A percentile compares a stretch with the other conserved stretches of the same genome.
These are phyloP conservation scores for Glebionis coronaria DNA, from an alignment of 129 eudicot species.

Conservation along the genomic window DNA sequence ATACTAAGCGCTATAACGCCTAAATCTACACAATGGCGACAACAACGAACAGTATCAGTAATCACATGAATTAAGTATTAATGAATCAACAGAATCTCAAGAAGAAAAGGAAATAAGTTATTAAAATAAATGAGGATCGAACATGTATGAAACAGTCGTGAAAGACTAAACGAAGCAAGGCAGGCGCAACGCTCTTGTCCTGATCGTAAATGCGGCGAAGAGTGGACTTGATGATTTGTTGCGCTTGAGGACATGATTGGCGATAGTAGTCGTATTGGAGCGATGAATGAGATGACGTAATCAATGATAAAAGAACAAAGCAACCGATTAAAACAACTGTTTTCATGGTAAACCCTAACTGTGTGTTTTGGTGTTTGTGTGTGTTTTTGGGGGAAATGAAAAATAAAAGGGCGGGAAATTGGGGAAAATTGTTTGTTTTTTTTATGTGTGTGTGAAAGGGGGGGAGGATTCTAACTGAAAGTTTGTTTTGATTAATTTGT, in stretches of 20 bases:
- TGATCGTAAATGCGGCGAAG: constrained; percentile 32
- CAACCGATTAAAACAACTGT: constrained; percentile 24
- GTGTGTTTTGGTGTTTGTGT: too few species aligned
- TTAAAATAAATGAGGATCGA: neutral
- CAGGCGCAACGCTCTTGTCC: constrained; percentile 44
- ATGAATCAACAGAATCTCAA: neutral
- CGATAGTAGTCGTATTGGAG: constrained; percentile 74
- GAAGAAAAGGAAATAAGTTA: neutral
- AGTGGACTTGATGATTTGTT: constrained; percentile 40
- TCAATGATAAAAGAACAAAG: constrained; percentile 20
- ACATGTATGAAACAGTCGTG: constrained; percentile 76
- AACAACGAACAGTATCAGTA: neutral
- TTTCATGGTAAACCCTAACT: constrained; percentile 26
- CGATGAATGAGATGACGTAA: constrained; percentile 21
- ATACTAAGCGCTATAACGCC: too few species aligned
- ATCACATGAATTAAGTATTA: neutral
- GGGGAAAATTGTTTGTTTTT: neutral
- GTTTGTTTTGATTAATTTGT: neutral
- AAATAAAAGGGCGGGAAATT: constrained; percentile 23
- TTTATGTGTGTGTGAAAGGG: neutral
- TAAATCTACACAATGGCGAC: too few species aligned
- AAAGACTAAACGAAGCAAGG: constrained; percentile 56
- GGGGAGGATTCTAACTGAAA: constrained; percentile 19
- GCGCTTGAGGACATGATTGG: constrained; percentile 57
- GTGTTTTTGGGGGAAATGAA: neutral